phyloP scores from a whole-genome alignment of 2,329 filamentous ascomycete genomes.

The Pseudofabraea citricarpa region DNA sequence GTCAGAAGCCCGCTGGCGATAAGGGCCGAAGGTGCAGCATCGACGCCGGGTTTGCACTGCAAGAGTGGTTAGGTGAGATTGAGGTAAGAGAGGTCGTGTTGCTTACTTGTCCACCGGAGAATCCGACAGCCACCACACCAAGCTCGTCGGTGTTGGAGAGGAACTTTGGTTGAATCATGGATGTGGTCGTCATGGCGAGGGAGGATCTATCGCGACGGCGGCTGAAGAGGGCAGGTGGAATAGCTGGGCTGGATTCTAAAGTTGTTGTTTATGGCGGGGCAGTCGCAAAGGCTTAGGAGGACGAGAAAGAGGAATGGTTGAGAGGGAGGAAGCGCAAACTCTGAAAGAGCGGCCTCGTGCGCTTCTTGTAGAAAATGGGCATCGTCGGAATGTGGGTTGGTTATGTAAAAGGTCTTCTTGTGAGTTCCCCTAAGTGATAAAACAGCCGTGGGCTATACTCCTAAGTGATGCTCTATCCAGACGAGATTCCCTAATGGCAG shows the following conservation, averaged over 20 bases:
- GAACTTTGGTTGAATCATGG: conserved; percentile 54
- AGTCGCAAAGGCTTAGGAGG: background rate
- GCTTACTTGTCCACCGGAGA: conserved; percentile 89
- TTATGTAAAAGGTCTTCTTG: conserved; percentile 1
- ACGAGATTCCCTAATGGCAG: conserved; percentile 3
- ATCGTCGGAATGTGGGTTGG: background rate
- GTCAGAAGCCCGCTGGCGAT: conserved; percentile 83
- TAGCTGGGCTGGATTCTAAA: background rate
- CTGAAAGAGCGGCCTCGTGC: too few species aligned
- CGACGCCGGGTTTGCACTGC: conserved; percentile 86
- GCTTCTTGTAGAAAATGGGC: background rate
- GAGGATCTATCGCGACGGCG: background rate
- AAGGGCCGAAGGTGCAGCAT: conserved; percentile 82
- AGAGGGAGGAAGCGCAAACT: background rate
- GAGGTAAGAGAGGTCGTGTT: conserved; percentile 2
- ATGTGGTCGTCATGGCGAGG: conserved; percentile 26
- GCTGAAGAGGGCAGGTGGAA: background rate
- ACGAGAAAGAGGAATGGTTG: background rate
- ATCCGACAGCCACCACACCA: conserved; percentile 90
- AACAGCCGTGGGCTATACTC: background rate
- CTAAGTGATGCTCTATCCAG: conserved; percentile 3
- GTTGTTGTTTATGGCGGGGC: conserved; percentile 3
- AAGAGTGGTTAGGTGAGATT: conserved; percentile 9
- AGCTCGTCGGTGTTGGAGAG: conserved; percentile 74
- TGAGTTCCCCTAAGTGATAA: conserved; percentile 1